Conservation (phyloP, 2,329 filamentous ascomycete genomes). For the Sordariomycetes sp. region DNA sequence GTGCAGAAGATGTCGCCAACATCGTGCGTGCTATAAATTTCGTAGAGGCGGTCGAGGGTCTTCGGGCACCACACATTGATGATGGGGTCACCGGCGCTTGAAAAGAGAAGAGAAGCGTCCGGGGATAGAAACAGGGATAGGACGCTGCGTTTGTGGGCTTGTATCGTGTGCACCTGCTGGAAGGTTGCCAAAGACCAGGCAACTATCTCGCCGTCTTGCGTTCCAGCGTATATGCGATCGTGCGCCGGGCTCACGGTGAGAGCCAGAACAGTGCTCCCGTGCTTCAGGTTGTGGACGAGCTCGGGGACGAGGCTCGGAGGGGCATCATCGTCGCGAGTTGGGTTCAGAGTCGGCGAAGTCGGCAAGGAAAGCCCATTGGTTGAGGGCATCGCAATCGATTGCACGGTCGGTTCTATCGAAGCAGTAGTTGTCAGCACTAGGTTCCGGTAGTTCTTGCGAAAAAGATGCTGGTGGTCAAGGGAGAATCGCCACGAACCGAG, state of each 20-base stretch:
- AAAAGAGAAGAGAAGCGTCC: conserved; percentile 72
- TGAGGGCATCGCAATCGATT: conserved; percentile 2
- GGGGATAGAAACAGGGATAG: conserved; percentile 74
- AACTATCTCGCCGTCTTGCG: conserved; percentile 87
- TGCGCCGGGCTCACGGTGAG: conserved; percentile 71
- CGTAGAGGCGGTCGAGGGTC: conserved; percentile 69
- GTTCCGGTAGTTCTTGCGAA: no score
- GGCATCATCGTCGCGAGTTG: conserved; percentile 2
- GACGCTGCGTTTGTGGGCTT: conserved; percentile 87
- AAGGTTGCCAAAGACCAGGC: conserved; percentile 88
- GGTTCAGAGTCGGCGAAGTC: conserved; percentile 1
- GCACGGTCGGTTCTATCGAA: background rate
- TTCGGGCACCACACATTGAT: conserved; percentile 88
- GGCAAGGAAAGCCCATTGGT: background rate
- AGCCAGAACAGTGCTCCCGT: conserved; percentile 72
- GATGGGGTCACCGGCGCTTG: conserved; percentile 85
- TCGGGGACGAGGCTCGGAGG: conserved; percentile 34
- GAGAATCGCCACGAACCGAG: no score
- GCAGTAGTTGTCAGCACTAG: no score
- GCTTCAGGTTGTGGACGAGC: conserved; percentile 64
- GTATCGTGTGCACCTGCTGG: conserved; percentile 66
- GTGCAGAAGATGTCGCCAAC: conserved; percentile 94
- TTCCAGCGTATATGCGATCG: conserved; percentile 80
- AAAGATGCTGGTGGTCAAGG: no score
- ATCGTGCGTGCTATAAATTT: conserved; percentile 88